phyloP scores from a whole-genome alignment of 805 yeast species.

The Citeromyces nyonsensis region DNA sequence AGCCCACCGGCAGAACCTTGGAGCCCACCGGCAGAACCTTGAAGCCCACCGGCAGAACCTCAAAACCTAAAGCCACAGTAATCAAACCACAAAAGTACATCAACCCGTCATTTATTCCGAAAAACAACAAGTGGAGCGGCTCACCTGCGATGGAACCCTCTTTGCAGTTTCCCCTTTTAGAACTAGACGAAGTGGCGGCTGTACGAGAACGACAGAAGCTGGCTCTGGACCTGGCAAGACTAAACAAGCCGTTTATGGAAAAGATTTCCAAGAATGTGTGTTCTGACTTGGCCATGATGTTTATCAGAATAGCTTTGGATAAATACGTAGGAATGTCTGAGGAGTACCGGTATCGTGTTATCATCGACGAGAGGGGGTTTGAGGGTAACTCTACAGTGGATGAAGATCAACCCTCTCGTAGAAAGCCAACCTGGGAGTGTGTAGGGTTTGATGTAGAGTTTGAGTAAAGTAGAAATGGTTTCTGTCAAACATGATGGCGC shows the following conservation, averaged over 20 bases:
- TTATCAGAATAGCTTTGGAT: neutral
- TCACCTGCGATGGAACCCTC: slow-evolving; percentile 1
- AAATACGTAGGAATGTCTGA: neutral
- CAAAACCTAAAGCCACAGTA: neutral
- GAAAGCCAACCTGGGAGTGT: too few relatives aligned
- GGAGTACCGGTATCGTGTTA: neutral
- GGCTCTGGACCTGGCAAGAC: neutral
- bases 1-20: too few relatives aligned
- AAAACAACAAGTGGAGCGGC: neutral
- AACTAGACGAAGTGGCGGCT: too few relatives aligned
- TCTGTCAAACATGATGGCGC: too few relatives aligned
- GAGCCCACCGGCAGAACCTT: too few relatives aligned
- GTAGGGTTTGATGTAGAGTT: too few relatives aligned
- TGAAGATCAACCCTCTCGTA: too few relatives aligned
- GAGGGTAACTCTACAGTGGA: too few relatives aligned
- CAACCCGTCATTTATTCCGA: neutral
- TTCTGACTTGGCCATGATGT: neutral
- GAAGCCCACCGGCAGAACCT: too few relatives aligned
- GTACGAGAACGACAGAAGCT: neutral
- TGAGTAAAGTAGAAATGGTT: too few relatives aligned
- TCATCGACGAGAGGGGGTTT: neutral
- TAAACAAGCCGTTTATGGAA: neutral
- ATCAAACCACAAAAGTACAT: neutral
- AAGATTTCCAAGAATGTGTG: neutral
- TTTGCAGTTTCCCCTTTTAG: neutral